These are phyloP conservation scores for Moricandia arvensis DNA, from an alignment of 345 rosid genomes.

Conservation along the genomic window DNA sequence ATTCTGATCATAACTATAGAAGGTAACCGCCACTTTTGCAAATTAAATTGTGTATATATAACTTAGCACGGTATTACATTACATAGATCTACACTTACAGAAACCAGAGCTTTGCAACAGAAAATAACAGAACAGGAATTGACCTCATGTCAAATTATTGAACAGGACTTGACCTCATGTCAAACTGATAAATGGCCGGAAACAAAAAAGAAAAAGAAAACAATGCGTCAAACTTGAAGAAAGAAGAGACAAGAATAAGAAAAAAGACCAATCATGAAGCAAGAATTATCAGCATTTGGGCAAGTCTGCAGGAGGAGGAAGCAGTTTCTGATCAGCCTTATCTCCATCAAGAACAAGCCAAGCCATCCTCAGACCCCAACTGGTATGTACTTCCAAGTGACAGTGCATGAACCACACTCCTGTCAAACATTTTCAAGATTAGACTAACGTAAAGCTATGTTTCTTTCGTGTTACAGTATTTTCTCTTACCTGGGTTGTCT, in stretches of 20 bases:
- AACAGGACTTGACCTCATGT: background rate
- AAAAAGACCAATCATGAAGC: background rate
- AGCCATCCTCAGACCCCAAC: background rate
- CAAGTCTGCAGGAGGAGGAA: background rate
- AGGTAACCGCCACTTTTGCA: background rate
- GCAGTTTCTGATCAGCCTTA: background rate
- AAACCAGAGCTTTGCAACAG: background rate
- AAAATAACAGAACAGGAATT: background rate
- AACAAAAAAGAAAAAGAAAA: background rate
- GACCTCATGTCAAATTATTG: background rate
- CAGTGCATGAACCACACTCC: constrained; percentile 1
- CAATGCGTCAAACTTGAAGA: background rate
- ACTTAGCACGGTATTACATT: background rate
- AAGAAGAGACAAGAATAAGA: background rate
- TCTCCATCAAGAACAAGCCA: background rate
- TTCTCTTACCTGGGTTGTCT: background rate
- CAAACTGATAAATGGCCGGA: background rate
- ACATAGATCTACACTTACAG: background rate
- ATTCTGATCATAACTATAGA: background rate
- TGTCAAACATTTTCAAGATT: background rate
- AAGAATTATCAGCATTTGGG: background rate
- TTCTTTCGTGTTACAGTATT: background rate
- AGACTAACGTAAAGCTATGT: background rate
- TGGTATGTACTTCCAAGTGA: background rate
- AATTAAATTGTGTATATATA: background rate